These are phyloP conservation scores for Darksidea phi DNA, from an alignment of 495 filamentous ascomycete species.

Conservation along the genomic window DNA sequence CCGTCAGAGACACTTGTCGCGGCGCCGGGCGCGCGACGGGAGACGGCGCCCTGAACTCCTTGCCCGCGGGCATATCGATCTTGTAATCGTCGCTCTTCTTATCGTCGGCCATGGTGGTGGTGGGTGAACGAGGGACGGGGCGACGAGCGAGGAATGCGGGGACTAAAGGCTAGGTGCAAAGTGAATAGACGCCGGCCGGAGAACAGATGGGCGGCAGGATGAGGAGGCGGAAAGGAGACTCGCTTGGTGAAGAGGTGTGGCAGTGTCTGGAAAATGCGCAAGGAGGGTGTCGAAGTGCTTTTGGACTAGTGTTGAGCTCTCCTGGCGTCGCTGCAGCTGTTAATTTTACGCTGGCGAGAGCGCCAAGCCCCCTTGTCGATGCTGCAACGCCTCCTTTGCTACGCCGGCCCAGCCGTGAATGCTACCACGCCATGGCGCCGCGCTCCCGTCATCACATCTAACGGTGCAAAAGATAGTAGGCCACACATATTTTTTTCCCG, in stretches of 20 bases:
- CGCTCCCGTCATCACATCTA: background rate
- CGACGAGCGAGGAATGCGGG: slow-evolving; percentile 7
- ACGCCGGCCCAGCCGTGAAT: background rate
- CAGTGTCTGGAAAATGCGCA: slow-evolving; percentile 9
- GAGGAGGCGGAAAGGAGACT: slow-evolving; percentile 8
- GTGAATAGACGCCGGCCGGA: slow-evolving; percentile 15
- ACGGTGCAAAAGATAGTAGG: background rate
- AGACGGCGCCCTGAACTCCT: slow-evolving; percentile 45
- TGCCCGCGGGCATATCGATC: slow-evolving; percentile 54
- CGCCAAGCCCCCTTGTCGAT: slow-evolving; percentile 19
- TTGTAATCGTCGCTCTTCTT: slow-evolving; percentile 70
- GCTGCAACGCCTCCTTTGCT: slow-evolving; percentile 14
- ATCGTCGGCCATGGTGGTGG: slow-evolving; percentile 62
- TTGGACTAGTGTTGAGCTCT: slow-evolving; percentile 4
- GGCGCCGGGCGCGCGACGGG: slow-evolving; percentile 41
- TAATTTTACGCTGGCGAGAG: slow-evolving; percentile 24
- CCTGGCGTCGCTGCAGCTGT: slow-evolving; percentile 1
- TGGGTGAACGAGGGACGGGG: slow-evolving; percentile 20
- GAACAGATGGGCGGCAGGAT: slow-evolving; percentile 17
- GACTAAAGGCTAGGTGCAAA: background rate
- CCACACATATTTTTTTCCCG: background rate
- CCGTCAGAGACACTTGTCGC: slow-evolving; percentile 49
- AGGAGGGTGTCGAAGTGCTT: slow-evolving; percentile 2
- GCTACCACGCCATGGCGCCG: background rate
- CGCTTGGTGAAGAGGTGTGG: background rate